phyloP scores from a whole-genome alignment of 371 early-diverging fungal species.

The Chytridium lagenaria region DNA sequence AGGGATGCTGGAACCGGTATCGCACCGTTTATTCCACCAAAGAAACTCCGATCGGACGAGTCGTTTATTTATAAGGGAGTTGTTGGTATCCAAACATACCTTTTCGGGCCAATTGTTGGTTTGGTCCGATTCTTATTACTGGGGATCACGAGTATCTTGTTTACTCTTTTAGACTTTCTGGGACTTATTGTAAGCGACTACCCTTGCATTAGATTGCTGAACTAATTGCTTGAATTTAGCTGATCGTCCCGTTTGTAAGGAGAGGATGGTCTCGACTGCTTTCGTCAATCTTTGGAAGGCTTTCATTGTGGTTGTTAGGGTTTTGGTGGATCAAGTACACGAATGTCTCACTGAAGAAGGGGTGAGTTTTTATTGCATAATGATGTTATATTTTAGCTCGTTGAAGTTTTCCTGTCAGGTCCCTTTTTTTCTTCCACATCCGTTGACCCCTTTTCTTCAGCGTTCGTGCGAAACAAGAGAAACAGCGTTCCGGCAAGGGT shows the following conservation, averaged over 20 bases:
- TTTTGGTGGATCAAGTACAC: slow-evolving; percentile 32
- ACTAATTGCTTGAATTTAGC: slow-evolving; percentile 25
- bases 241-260: slow-evolving; percentile 16
- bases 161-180: not conserved
- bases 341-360: slow-evolving; percentile 19
- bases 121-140: slow-evolving; percentile 42
- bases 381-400: too few relatives aligned
- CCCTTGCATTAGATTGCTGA: too few relatives aligned
- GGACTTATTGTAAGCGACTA: not conserved
- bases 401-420: too few relatives aligned
- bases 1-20: slow-evolving; percentile 74
- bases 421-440: too few relatives aligned
- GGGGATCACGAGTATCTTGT: slow-evolving; percentile 14
- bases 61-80: not conserved
- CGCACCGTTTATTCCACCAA: slow-evolving; percentile 86
- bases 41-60: slow-evolving; percentile 46
- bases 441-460: not conserved
- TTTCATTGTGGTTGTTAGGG: slow-evolving; percentile 27
- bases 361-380: not conserved
- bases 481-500: slow-evolving; percentile 8
- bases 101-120: slow-evolving; percentile 54
- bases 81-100: not conserved
- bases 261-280: slow-evolving; percentile 17
- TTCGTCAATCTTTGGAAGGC: slow-evolving; percentile 18
- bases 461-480: slow-evolving; percentile 20